phyloP scores from a whole-genome alignment of 2,329 filamentous ascomycete species.

The Blastomyces silverae region DNA sequence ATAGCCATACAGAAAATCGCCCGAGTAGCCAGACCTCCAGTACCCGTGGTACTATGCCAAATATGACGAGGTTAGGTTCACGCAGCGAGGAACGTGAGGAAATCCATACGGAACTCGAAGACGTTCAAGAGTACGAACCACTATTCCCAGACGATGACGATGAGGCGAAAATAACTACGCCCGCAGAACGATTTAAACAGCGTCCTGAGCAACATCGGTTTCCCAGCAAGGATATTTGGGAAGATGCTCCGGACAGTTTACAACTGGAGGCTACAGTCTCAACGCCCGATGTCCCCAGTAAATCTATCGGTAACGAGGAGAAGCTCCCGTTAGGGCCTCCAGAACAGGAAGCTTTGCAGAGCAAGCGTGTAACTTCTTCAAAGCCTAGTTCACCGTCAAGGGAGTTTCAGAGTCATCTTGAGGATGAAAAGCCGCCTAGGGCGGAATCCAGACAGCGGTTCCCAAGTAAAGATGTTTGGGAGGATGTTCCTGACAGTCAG shows the following conservation, averaged over 20 bases:
- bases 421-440: conserved; percentile 21
- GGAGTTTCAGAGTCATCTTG: conserved; percentile 25
- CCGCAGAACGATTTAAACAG: conserved; percentile 50
- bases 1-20: conserved; percentile 54
- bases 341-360: conserved; percentile 45
- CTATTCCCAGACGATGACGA: conserved; percentile 76
- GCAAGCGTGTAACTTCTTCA: conserved; percentile 36
- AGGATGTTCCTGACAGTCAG: conserved; percentile 80
- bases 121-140: conserved; percentile 91
- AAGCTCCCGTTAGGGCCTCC: conserved; percentile 38
- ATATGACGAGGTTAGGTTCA: conserved; percentile 50
- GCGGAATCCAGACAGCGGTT: conserved; percentile 61
- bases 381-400: conserved; percentile 33
- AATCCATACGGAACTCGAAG: conserved; percentile 63
- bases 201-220: conserved; percentile 58
- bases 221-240: conserved; percentile 94
- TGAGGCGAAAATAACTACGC: conserved; percentile 48
- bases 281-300: conserved; percentile 59
- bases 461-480: conserved; percentile 89
- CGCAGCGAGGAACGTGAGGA: conserved; percentile 48
- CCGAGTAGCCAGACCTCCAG: conserved; percentile 59
- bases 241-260: conserved; percentile 83
- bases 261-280: conserved; percentile 73
- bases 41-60: conserved; percentile 52
- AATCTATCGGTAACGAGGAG: conserved; percentile 36